Conservation (phyloP, 1,284 basidiomycete species). For the Erythrobasidium hasegawianum region DNA sequence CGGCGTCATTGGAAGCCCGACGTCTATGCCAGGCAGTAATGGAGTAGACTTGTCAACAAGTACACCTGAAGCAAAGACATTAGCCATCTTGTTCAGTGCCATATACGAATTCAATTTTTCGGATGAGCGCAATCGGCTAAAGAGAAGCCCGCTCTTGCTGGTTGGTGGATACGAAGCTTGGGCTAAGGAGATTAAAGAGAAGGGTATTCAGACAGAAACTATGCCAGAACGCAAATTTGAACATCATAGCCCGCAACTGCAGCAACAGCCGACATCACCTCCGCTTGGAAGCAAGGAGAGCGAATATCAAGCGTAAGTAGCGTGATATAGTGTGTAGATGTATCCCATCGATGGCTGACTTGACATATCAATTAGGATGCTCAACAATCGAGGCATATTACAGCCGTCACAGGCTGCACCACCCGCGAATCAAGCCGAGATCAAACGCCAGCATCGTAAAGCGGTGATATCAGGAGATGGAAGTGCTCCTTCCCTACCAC, state of each 20-base stretch:
- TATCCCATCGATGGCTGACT: neutral
- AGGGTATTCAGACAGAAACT: slow-evolving; percentile 51
- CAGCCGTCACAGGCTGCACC: neutral
- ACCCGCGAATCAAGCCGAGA: slow-evolving; percentile 2
- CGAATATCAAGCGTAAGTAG: slow-evolving; percentile 32
- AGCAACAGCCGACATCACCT: neutral
- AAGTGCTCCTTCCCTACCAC: neutral
- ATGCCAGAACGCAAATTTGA: slow-evolving; percentile 6
- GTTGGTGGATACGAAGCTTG: slow-evolving; percentile 82
- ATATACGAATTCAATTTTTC: slow-evolving; percentile 70
- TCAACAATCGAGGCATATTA: slow-evolving; percentile 15
- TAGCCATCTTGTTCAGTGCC: slow-evolving; percentile 61
- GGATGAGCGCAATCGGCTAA: slow-evolving; percentile 58
- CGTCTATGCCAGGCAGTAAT: neutral
- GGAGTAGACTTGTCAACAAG: neutral
- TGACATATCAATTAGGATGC: slow-evolving; percentile 12
- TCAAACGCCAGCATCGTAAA: slow-evolving; percentile 27
- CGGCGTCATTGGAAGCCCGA: neutral
- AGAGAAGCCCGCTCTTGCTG: slow-evolving; percentile 75
- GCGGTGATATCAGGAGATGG: slow-evolving; percentile 30
- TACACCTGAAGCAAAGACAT: slow-evolving; percentile 52
- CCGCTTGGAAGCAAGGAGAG: slow-evolving; percentile 16
- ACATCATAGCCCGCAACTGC: neutral
- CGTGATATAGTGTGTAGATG: neutral
- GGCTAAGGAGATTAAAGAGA: slow-evolving; percentile 62